phyloP scores from a whole-genome alignment of 257 asterid species.

The Lantana camara region DNA sequence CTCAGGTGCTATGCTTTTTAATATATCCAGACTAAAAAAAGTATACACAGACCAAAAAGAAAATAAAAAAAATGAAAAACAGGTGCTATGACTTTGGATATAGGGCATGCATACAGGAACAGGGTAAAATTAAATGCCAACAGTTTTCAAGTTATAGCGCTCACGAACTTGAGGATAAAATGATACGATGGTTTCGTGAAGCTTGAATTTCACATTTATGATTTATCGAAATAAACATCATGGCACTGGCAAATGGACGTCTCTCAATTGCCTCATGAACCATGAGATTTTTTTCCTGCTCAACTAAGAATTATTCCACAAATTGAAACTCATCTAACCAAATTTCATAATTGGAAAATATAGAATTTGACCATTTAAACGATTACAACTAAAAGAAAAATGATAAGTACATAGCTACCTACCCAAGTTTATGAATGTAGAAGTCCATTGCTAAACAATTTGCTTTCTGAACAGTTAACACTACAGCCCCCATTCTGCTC shows the following conservation, averaged over 20 bases:
- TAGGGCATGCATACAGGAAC: background rate
- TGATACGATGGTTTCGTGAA: background rate
- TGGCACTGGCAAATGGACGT: conserved; percentile 1
- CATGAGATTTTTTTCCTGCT: conserved; percentile 17
- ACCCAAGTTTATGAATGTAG: conserved; percentile 68
- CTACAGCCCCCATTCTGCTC: conserved; percentile 80
- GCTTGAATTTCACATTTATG: background rate
- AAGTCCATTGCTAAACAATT: conserved; percentile 72
- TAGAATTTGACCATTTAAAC: conserved; percentile 10
- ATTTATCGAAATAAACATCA: background rate
- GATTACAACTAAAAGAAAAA: background rate
- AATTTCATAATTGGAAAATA: conserved; percentile 3
- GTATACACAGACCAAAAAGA: too few relatives aligned
- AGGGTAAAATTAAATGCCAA: conserved; percentile 15
- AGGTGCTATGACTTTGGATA: too few relatives aligned
- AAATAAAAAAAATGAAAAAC: too few relatives aligned
- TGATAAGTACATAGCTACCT: conserved; percentile 16
- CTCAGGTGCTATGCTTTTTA: background rate
- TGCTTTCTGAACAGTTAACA: conserved; percentile 86
- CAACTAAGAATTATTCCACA: conserved; percentile 1
- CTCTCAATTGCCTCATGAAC: conserved; percentile 21
- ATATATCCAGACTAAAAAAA: too few relatives aligned
- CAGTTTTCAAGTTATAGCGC: conserved; percentile 3
- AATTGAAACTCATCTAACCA: background rate
- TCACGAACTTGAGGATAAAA: background rate